A percentile compares a stretch with the other conserved stretches of the same genome.
Evolutionary conservation across 108 stramenopile species (phyloP).

Genomic region (Parmales sp.): DNA sequence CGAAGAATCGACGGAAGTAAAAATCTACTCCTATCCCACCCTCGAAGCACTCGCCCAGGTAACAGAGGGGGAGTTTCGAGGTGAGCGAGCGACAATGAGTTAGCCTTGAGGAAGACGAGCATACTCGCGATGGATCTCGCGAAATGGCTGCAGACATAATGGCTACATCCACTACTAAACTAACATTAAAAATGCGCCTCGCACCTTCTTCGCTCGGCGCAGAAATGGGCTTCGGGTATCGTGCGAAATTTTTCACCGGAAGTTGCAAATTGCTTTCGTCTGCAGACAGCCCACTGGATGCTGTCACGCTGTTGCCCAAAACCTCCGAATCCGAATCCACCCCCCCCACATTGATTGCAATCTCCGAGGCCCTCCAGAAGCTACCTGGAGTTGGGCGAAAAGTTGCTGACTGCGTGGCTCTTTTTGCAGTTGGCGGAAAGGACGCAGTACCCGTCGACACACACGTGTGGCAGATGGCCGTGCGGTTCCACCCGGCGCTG

Average conservation of each 20-base stretch:
- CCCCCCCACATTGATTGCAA: background rate
- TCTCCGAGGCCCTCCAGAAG: constrained; percentile 32
- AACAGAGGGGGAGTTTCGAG: background rate
- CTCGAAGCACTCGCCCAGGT: constrained; percentile 27
- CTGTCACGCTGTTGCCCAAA: constrained; percentile 26
- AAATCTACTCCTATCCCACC: constrained; percentile 72
- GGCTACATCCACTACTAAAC: too few relatives aligned
- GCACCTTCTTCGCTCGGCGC: too few relatives aligned
- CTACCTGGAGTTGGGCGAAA: constrained; percentile 86
- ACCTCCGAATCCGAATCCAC: constrained; percentile 23
- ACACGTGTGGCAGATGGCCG: constrained; percentile 86
- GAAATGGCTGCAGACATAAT: too few relatives aligned
- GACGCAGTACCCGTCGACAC: constrained; percentile 90
- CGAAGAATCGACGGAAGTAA: background rate
- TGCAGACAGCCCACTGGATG: constrained; percentile 52
- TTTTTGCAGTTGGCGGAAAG: constrained; percentile 79
- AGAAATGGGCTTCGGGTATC: constrained; percentile 84
- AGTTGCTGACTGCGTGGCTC: constrained; percentile 97
- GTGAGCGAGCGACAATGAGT: too few relatives aligned
- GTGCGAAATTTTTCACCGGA: constrained; percentile 79
- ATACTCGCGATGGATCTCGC: too few relatives aligned
- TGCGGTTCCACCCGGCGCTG: constrained; percentile 12
- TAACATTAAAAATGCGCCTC: too few relatives aligned
- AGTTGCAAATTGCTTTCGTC: constrained; percentile 46
- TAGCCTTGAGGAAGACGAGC: too few relatives aligned